Evolutionary conservation across 2,329 filamentous ascomycete genomes (phyloP), one percentile per base, ranked within the genome.

Genomic region (Penicillium sp.): DNA sequence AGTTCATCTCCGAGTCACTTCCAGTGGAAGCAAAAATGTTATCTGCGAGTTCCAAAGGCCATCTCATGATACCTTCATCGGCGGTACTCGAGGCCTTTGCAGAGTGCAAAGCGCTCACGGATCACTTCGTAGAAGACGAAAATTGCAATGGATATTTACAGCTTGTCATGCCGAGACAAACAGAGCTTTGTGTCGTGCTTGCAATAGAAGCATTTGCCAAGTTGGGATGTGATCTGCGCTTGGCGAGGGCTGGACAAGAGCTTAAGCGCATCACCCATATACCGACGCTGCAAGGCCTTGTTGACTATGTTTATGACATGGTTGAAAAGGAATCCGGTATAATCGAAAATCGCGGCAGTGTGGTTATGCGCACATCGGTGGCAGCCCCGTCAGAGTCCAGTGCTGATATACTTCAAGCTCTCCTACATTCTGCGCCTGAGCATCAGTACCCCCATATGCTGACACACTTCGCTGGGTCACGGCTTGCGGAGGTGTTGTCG

Each of bases 201-300:
- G 60, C 56, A 1, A 21, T 74, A 1, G 72, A 77, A 44, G 71
- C 72, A 1, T 73, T 75, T 22, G 66, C 72, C 24, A 29, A 69
- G 45, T 61, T 75, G 0, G 74, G 73, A 0, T 67, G 55, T 14
- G 14, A 16, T 4, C 49, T 70, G 11, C 50, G 61, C 0, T 48
- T 48, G 3, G 66, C 69, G 3, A 41, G 29, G 2, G 29, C 67
- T 4, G 67, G 71, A 75, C 50, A 44, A 16, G 24, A 16, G 22
- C 41, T 44, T 5, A 31, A 29, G 1, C 41, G 41, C 14, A 18
- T 31, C 41, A 24, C 18, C n/a, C 24, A 27, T n/a, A 31, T 44
- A 5, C 41, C 41, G 16, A 16, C 38, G 6, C 10, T 40, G 16
- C 32, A 54, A 1, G 62, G 62, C 13, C 53, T 76, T 7, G 59